These are phyloP conservation scores for Cadophora sp. DNA, from an alignment of 2,329 filamentous ascomycete genomes.

Conservation along the genomic window DNA sequence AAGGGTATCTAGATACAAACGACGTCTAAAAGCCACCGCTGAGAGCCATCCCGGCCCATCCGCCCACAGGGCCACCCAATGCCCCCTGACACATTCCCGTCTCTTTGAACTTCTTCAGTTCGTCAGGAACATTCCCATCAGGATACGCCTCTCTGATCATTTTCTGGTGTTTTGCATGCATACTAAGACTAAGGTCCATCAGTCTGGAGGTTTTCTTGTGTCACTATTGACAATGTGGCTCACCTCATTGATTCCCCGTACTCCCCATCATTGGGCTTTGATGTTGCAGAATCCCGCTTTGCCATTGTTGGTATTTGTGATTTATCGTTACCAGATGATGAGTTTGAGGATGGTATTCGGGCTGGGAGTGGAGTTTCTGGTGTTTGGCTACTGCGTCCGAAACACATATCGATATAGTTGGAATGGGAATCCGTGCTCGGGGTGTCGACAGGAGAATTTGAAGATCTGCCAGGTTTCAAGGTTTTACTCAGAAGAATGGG, in stretches of 20 bases:
- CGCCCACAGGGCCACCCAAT: slow-evolving; percentile 15
- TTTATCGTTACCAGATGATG: not conserved
- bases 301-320: not conserved
- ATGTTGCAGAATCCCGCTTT: not conserved
- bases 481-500: too few species aligned
- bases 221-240: not conserved
- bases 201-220: not conserved
- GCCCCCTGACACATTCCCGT: slow-evolving; percentile 13
- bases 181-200: slow-evolving; percentile 1
- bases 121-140: slow-evolving; percentile 14
- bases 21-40: not conserved
- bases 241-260: slow-evolving; percentile 16
- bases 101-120: slow-evolving; percentile 11
- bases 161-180: slow-evolving; percentile 8
- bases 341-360: not conserved
- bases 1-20: not conserved
- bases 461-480: too few species aligned
- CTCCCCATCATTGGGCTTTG: not conserved
- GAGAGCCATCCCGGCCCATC: slow-evolving; percentile 15
- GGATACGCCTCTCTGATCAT: slow-evolving; percentile 11
- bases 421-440: not conserved
- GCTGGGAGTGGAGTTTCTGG: not conserved
- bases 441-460: not conserved
- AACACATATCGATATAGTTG: slow-evolving; percentile 9
- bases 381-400: not conserved